Evolutionary conservation across 352 stramenopile genomes (phyloP).

Genomic region (Pythium rhizo-oryzae): DNA sequence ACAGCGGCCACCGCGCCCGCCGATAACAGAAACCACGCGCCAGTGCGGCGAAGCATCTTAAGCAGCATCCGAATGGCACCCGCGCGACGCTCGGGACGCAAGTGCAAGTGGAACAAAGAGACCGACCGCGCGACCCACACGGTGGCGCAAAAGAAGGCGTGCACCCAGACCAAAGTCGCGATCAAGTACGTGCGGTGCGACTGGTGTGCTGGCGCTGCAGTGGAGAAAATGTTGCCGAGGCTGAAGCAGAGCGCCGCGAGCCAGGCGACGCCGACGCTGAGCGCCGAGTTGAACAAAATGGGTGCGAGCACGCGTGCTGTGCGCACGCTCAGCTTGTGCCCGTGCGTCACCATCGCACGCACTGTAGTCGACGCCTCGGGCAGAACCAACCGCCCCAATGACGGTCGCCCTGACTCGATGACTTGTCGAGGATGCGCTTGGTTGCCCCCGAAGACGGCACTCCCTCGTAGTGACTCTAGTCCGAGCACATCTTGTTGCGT

Average conservation of each 20-base stretch:
- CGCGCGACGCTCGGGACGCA: neutral
- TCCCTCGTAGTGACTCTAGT: no score
- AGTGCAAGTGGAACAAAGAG: slow-evolving; percentile 3
- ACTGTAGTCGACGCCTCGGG: no score
- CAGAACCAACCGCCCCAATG: no score
- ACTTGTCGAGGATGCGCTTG: no score
- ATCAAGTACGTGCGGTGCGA: slow-evolving; percentile 9
- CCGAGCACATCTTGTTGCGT: no score
- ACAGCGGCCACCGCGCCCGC: neutral
- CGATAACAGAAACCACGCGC: slow-evolving; percentile 2
- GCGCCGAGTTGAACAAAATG: slow-evolving; percentile 3
- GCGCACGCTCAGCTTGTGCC: slow-evolving; percentile 13
- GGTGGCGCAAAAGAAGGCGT: slow-evolving; percentile 7
- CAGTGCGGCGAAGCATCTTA: neutral
- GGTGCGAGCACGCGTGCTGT: neutral
- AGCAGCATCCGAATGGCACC: neutral
- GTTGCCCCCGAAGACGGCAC: no score
- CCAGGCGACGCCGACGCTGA: slow-evolving; percentile 24
- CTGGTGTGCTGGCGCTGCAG: neutral
- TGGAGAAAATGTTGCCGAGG: slow-evolving; percentile 21
- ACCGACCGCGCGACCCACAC: slow-evolving; percentile 9
- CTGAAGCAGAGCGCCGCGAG: slow-evolving; percentile 19
- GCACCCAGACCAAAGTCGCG: slow-evolving; percentile 5
- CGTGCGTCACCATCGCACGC: neutral
- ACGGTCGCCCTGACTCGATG: no score